These are phyloP conservation scores for Dendrobium nobile DNA, from an alignment of 106 monocot genomes.

Conservation along the genomic window DNA sequence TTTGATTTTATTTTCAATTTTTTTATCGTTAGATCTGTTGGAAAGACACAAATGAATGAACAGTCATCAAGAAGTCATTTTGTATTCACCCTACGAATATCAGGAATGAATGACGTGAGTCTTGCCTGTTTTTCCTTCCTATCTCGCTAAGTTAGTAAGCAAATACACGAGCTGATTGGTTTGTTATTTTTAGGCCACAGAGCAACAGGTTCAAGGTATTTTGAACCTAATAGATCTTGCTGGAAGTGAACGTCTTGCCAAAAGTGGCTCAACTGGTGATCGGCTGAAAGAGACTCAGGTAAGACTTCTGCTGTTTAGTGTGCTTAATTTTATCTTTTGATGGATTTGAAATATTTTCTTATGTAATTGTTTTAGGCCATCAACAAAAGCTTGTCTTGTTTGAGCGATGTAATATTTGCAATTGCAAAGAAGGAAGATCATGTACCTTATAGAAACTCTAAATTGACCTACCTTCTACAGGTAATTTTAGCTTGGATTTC, in stretches of 20 bases:
- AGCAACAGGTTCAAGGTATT: conserved; percentile 88
- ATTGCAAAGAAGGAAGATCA: conserved; percentile 89
- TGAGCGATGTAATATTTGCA: conserved; percentile 84
- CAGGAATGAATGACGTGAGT: conserved; percentile 69
- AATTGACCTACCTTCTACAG: conserved; percentile 53
- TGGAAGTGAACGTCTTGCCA: conserved; percentile 85
- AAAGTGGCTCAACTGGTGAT: conserved; percentile 86
- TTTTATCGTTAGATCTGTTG: conserved; percentile 58
- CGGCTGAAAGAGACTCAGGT: conserved; percentile 93
- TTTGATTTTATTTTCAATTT: neutral
- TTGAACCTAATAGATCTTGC: conserved; percentile 94
- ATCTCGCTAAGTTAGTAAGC: neutral
- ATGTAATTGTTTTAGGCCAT: conserved; percentile 40
- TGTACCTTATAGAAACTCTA: conserved; percentile 86
- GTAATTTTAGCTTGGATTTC: neutral
- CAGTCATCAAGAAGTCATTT: conserved; percentile 93
- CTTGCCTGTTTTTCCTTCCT: neutral
- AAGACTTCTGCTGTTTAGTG: neutral
- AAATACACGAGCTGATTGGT: neutral
- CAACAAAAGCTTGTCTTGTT: conserved; percentile 77
- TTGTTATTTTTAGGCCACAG: conserved; percentile 43
- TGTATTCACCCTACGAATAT: conserved; percentile 84
- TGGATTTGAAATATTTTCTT: neutral
- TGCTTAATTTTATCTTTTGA: neutral
- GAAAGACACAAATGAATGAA: conserved; percentile 89